Evolutionary conservation across 2,329 filamentous ascomycete species (phyloP).

Genomic region (Cryphonectria japonica): DNA sequence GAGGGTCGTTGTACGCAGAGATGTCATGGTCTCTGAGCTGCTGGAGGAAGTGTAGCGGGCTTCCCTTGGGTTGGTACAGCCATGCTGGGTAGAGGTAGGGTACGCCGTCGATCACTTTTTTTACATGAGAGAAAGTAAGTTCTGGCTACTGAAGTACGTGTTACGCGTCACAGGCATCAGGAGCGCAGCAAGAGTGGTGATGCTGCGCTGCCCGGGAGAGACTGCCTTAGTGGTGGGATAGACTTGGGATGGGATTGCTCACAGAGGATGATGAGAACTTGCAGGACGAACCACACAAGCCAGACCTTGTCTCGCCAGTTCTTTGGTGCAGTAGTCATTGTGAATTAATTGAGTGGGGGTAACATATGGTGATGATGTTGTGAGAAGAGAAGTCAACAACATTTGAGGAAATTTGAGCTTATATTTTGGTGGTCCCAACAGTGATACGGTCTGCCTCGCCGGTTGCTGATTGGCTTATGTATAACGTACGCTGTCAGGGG

Average conservation of each 20-base stretch:
- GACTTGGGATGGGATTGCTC: slow-evolving; percentile 23
- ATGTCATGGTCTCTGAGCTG: slow-evolving; percentile 52
- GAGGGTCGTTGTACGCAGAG: slow-evolving; percentile 55
- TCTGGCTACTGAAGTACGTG: no score
- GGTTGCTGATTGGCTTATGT: neutral
- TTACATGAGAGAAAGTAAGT: neutral
- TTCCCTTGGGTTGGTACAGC: slow-evolving; percentile 46
- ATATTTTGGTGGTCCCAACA: neutral
- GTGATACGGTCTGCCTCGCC: neutral
- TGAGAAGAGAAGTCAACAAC: neutral
- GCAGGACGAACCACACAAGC: slow-evolving; percentile 40
- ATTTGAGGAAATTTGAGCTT: neutral
- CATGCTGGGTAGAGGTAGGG: slow-evolving; percentile 52
- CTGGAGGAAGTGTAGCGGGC: slow-evolving; percentile 54
- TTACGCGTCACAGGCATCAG: neutral
- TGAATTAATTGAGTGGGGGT: neutral
- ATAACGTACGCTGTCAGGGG: no score
- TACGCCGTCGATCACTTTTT: slow-evolving; percentile 56
- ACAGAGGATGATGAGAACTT: slow-evolving; percentile 40
- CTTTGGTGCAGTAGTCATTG: slow-evolving; percentile 24
- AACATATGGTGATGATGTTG: neutral
- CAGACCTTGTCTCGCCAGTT: slow-evolving; percentile 37
- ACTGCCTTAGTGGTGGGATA: no score
- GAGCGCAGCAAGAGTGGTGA: neutral
- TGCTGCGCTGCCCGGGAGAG: neutral